These are phyloP conservation scores for Infundibulicybe gibba DNA, from an alignment of 768 basidiomycete species.

Conservation along the genomic window DNA sequence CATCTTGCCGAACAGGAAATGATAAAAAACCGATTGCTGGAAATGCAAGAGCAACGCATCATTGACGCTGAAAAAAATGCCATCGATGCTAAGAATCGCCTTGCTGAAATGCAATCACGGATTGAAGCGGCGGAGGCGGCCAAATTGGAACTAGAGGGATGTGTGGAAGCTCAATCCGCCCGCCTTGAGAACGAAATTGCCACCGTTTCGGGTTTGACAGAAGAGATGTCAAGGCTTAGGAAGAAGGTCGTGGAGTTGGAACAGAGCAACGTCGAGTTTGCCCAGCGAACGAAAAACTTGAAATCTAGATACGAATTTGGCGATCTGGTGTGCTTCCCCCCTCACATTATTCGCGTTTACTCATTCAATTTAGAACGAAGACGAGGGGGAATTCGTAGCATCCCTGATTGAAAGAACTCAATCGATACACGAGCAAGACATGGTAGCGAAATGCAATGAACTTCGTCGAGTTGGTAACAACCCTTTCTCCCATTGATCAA, in stretches of 20 bases:
- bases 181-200: slow-evolving; percentile 5
- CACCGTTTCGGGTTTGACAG: slow-evolving; percentile 1
- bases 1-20: slow-evolving; percentile 23
- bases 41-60: slow-evolving; percentile 22
- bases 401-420: slow-evolving; percentile 40
- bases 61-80: slow-evolving; percentile 20
- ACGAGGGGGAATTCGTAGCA: slow-evolving; percentile 47
- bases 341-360: neutral
- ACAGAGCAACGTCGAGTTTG: slow-evolving; percentile 19
- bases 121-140: slow-evolving; percentile 10
- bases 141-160: slow-evolving; percentile 6
- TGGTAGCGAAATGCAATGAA: slow-evolving; percentile 53
- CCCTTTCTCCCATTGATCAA: slow-evolving; percentile 2
- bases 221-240: slow-evolving; percentile 10
- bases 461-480: slow-evolving; percentile 42
- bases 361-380: slow-evolving; percentile 16
- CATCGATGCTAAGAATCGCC: slow-evolving; percentile 12
- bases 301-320: slow-evolving; percentile 39
- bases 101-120: slow-evolving; percentile 9
- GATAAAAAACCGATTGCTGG: slow-evolving; percentile 19
- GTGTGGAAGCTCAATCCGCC: slow-evolving; percentile 8
- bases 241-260: slow-evolving; percentile 13
- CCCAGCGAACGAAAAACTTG: slow-evolving; percentile 21
- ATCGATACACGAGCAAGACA: slow-evolving; percentile 47
- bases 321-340: slow-evolving; percentile 37